A percentile compares a stretch with the other conserved stretches of the same genome.
phyloP scores from a whole-genome alignment of 1,139 yeast species.

The Chernovozyma sophiae-reginae region DNA sequence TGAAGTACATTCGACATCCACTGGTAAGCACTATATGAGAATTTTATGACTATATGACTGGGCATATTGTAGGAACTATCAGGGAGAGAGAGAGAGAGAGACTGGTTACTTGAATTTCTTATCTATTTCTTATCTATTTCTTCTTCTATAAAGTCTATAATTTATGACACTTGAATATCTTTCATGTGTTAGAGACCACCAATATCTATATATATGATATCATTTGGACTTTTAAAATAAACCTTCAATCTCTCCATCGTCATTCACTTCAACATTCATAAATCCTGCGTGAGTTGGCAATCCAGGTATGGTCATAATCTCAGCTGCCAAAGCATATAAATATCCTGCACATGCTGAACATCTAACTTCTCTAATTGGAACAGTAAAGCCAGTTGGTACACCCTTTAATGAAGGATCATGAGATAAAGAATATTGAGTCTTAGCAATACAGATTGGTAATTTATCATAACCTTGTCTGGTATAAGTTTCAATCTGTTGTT shows the following conservation, averaged over 20 bases:
- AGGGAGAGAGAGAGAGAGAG: no score
- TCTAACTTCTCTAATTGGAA: constrained; percentile 78
- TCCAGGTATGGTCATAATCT: constrained; percentile 82
- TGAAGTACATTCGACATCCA: no score
- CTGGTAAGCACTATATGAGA: no score
- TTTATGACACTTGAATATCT: background rate
- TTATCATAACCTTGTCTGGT: constrained; percentile 69
- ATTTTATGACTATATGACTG: no score
- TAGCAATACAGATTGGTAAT: constrained; percentile 77
- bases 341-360: constrained; percentile 83
- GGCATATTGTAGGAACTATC: no score
- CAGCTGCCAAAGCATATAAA: constrained; percentile 77
- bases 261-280: constrained; percentile 79
- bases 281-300: constrained; percentile 79
- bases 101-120: no score
- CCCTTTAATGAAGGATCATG: constrained; percentile 81
- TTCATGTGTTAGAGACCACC: constrained; percentile 1
- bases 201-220: no score
- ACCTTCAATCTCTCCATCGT: constrained; percentile 77
- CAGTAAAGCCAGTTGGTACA: constrained; percentile 73
- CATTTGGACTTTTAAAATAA: constrained; percentile 46
- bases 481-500: constrained; percentile 60
- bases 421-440: constrained; percentile 78
- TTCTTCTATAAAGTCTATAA: constrained; percentile 1
- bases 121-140: no score